These are phyloP conservation scores for Cladosporium sp. DNA, from an alignment of 2,329 filamentous ascomycete species.

Conservation along the genomic window DNA sequence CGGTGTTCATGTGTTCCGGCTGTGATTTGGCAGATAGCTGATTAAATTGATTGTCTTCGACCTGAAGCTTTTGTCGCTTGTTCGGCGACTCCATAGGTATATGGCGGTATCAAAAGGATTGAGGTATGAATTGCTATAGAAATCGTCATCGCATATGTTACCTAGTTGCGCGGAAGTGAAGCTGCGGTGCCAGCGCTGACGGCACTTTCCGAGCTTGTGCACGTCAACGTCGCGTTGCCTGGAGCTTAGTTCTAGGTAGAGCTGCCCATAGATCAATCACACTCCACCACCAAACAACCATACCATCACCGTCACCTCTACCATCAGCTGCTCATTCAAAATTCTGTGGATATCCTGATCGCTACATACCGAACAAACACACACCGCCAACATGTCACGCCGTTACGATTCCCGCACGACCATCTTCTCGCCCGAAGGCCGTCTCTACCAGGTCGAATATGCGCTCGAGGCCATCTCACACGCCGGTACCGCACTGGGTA, in stretches of 20 bases:
- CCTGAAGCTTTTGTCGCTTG: background rate
- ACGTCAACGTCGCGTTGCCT: constrained; percentile 14
- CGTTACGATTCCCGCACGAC: constrained; percentile 58
- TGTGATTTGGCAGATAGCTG: background rate
- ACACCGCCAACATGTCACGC: constrained; percentile 26
- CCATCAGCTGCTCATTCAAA: background rate
- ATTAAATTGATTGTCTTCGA: background rate
- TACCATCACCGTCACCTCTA: background rate
- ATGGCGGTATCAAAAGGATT: background rate
- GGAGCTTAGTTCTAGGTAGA: constrained; percentile 4
- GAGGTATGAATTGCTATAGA: constrained; percentile 5
- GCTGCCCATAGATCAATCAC: constrained; percentile 5
- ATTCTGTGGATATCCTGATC: background rate
- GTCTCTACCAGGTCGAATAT: constrained; percentile 99
- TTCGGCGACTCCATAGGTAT: constrained; percentile 2
- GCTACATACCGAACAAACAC: constrained; percentile 5
- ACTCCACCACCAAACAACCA: constrained; percentile 1
- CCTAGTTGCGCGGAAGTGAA: constrained; percentile 11
- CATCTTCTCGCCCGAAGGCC: constrained; percentile 98
- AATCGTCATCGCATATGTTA: constrained; percentile 11
- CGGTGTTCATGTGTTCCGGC: background rate
- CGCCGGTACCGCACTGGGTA: constrained; percentile 92
- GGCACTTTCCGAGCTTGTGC: constrained; percentile 4
- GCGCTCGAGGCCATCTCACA: constrained; percentile 98
- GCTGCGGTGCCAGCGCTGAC: constrained; percentile 7